Evolutionary conservation across 352 stramenopile species (phyloP), one percentile per base, ranked within the genome.

Genomic region (Phytophthora litchii): DNA sequence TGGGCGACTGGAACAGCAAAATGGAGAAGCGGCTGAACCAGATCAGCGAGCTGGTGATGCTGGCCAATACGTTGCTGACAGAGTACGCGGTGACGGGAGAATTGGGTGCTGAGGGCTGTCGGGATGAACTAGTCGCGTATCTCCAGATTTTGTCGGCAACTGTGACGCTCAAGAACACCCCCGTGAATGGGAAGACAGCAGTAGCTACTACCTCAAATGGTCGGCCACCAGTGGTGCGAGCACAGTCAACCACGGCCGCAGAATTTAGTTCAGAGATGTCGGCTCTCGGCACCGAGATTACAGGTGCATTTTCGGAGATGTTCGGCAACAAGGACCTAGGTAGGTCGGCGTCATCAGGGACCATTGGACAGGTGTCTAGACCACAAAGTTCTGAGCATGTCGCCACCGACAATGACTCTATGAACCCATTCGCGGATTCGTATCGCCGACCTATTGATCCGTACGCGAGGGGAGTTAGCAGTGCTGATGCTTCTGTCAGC

Each of bases 1-100:
- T 94, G 52, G 84, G 89, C 14, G 84, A 94, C 55, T 94, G 84
- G 84, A 94, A 91, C 64, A 86, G 78, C 47, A 94, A 94, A 53
- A 94, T 94, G 84, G 84, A 94, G 45, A 94, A 90, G 57, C 77
- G 84, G 1, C 50, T 91, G 58, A 70, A 54, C 16, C 84, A 94
- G 67, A 91, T 94, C 52, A 92, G 70, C 43, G 84, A 94, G 58
- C 76, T 94, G n/a, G 84, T 94, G 43, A 46, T 92, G 31, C 59
- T 94, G 29, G 73, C 82, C 27, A 94, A 94, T 57, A 79, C 80
- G 55, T 49, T 94, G 42, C 57, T 94, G 29, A 67, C 76, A 16
- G 84, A 94, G 65, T 92, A 87, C 46, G 76, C 82, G 1, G 71
- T 94, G 27, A 91, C 75, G 3, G 84, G 84, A 4, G 41, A 67